These are phyloP conservation scores for Exophiala aquamarina DNA, from an alignment of 2,329 filamentous ascomycete genomes.

Conservation along the genomic window DNA sequence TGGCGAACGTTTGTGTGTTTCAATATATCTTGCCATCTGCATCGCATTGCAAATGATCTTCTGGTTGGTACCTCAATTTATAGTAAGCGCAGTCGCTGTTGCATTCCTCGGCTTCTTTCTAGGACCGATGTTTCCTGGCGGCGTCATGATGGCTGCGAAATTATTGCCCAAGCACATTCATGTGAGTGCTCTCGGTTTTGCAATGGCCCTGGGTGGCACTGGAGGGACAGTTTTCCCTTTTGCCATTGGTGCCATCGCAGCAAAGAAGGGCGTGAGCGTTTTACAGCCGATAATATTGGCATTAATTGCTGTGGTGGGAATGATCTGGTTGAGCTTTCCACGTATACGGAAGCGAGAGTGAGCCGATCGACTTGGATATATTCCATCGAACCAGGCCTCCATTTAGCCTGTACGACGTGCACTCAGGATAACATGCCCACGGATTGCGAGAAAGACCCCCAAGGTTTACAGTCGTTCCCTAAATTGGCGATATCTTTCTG, in stretches of 20 bases:
- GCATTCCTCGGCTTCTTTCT: constrained; percentile 72
- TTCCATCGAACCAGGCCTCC: too few species aligned
- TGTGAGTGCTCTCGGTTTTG: constrained; percentile 73
- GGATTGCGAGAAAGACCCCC: too few species aligned
- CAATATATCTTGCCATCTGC: constrained; percentile 61
- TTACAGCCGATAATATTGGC: constrained; percentile 58
- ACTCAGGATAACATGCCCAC: too few species aligned
- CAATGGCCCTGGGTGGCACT: constrained; percentile 69
- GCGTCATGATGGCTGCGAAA: constrained; percentile 69
- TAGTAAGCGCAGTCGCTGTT: constrained; percentile 70
- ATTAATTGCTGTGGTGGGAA: constrained; percentile 31
- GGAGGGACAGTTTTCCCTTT: constrained; percentile 55
- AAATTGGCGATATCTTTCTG: constrained; percentile 14
- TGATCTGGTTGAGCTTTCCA: constrained; percentile 26
- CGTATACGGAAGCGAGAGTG: constrained; percentile 25
- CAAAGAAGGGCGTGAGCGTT: constrained; percentile 55
- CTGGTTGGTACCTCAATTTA: constrained; percentile 74
- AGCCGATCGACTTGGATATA: too few species aligned
- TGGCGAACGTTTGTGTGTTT: constrained; percentile 66
- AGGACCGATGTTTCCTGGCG: constrained; percentile 73
- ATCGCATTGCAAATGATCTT: constrained; percentile 69
- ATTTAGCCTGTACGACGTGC: too few species aligned
- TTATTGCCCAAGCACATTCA: constrained; percentile 70
- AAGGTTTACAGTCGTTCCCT: constrained; percentile 7
- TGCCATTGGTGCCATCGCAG: constrained; percentile 42